Percentiles rank a stretch among this genome's conserved stretches.
phyloP scores from a whole-genome alignment of 805 yeast species.

The Saturnispora gosingensis region DNA sequence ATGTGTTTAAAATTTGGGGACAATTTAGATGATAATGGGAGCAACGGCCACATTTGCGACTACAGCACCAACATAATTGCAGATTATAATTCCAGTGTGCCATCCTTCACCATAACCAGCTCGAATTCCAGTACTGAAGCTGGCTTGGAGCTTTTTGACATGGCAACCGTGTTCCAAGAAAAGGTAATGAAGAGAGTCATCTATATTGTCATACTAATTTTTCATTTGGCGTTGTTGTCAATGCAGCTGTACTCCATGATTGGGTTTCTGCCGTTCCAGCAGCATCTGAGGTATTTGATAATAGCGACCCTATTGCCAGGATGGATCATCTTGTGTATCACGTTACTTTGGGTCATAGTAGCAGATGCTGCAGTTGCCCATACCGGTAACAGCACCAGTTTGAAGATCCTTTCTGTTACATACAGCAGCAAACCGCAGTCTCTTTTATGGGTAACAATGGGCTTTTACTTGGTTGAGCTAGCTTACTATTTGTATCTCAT shows the following conservation, averaged over 20 bases:
- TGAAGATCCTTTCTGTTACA: conserved; percentile 9
- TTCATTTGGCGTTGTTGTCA: conserved; percentile 5
- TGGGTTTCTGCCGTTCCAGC: conserved; percentile 11
- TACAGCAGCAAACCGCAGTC: conserved; percentile 6
- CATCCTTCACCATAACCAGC: conserved; percentile 11
- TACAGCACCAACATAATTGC: conserved; percentile 10
- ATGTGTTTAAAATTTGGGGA: conserved; percentile 12
- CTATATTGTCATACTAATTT: conserved; percentile 10
- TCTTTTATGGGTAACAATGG: conserved; percentile 11
- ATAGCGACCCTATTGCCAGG: neutral
- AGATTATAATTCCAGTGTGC: conserved; percentile 7
- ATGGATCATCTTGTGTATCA: conserved; percentile 7
- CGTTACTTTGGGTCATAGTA: conserved; percentile 10
- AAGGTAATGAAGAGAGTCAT: conserved; percentile 10
- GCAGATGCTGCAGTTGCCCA: conserved; percentile 4
- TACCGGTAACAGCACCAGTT: conserved; percentile 9
- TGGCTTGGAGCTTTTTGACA: conserved; percentile 9
- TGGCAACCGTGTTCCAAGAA: conserved; percentile 9
- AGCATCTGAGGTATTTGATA: neutral
- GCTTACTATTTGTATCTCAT: conserved; percentile 3
- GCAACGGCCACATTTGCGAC: conserved; percentile 8
- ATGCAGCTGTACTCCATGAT: conserved; percentile 9
- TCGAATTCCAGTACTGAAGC: conserved; percentile 6
- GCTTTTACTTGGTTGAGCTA: conserved; percentile 5
- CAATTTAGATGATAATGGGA: neutral